phyloP scores from a whole-genome alignment of 2,329 filamentous ascomycete genomes.

The Cladophialophora exuberans region DNA sequence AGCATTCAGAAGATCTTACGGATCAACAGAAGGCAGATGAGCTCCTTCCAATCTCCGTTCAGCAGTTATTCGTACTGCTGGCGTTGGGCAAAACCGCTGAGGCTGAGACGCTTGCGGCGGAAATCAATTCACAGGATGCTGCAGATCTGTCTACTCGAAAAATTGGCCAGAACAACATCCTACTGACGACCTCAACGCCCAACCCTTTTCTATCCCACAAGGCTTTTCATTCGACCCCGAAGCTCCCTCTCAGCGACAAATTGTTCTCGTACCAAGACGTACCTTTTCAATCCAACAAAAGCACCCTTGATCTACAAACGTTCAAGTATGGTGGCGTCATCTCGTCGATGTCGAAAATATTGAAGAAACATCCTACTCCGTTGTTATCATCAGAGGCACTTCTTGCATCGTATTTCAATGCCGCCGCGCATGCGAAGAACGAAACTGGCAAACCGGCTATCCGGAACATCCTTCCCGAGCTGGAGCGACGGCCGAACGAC shows the following conservation, averaged over 20 bases:
- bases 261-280: constrained; percentile 63
- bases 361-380: constrained; percentile 52
- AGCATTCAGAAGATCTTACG: constrained; percentile 61
- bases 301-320: constrained; percentile 61
- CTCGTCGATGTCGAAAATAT: constrained; percentile 53
- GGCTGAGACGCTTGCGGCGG: constrained; percentile 55
- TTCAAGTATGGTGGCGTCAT: constrained; percentile 62
- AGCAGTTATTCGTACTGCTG: constrained; percentile 63
- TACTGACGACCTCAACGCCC: constrained; percentile 50
- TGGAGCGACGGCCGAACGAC: constrained; percentile 76
- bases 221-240: constrained; percentile 55
- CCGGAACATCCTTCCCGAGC: constrained; percentile 68
- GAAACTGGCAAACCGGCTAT: constrained; percentile 68
- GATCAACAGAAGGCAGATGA: constrained; percentile 64
- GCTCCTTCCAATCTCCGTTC: constrained; percentile 62
- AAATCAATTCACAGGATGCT: constrained; percentile 57
- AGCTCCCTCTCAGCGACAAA: constrained; percentile 55
- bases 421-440: constrained; percentile 70
- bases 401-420: constrained; percentile 66
- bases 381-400: constrained; percentile 57
- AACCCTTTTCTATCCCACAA: constrained; percentile 65
- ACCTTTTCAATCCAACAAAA: constrained; percentile 57
- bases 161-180: constrained; percentile 63
- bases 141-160: constrained; percentile 61
- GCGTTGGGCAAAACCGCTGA: constrained; percentile 59